These are phyloP conservation scores for Colletotrichum limetticola DNA, from an alignment of 2,329 filamentous ascomycete genomes.

Conservation along the genomic window DNA sequence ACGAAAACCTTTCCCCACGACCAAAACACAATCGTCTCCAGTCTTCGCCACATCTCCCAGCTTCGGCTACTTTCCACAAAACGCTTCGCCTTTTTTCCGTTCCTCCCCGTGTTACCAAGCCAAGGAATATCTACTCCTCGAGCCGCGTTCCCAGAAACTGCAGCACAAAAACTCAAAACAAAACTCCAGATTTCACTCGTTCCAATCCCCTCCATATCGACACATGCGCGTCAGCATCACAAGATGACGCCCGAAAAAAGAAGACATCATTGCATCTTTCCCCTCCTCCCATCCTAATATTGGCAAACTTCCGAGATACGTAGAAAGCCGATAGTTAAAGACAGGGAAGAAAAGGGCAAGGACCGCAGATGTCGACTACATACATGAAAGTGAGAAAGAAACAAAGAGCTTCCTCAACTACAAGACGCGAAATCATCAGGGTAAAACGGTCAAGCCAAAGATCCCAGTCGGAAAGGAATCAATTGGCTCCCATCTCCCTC, in stretches of 20 bases:
- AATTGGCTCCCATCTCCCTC: background rate
- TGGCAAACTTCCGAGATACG: background rate
- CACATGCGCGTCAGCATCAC: background rate
- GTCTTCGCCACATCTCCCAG: background rate
- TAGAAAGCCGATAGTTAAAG: background rate
- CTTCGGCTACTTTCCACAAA: background rate
- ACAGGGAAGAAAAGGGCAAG: background rate
- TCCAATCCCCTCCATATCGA: background rate
- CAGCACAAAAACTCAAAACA: background rate
- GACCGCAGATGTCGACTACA: conserved; percentile 12
- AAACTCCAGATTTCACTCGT: background rate
- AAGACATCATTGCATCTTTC: background rate
- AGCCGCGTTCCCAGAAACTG: background rate
- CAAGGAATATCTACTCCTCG: background rate
- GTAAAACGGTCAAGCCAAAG: background rate
- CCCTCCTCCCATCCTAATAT: background rate
- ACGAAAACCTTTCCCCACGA: background rate
- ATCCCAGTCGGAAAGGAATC: background rate
- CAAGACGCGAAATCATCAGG: conserved; percentile 10
- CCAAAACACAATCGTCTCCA: background rate
- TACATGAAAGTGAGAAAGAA: conserved; percentile 16
- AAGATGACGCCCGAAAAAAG: background rate
- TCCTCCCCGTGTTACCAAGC: background rate
- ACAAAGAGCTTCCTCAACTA: background rate
- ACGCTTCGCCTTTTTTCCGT: background rate